A percentile compares a stretch with the other conserved stretches of the same genome.
phyloP scores from a whole-genome alignment of 805 yeast species.

The Cyberlindnera lachancei region DNA sequence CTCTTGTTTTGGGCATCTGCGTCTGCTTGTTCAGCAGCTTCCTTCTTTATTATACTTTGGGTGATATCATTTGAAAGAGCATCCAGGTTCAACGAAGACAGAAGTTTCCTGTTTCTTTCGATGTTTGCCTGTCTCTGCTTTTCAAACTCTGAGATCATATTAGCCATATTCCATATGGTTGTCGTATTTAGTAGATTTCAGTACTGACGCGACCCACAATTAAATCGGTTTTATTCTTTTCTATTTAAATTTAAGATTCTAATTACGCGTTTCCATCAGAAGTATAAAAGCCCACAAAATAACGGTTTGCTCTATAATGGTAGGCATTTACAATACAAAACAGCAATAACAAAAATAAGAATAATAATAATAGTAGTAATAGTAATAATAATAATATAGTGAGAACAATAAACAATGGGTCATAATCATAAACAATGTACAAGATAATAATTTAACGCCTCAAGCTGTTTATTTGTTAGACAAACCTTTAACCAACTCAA shows the following conservation, averaged over 20 bases:
- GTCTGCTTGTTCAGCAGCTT: conserved; percentile 21
- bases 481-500: conserved; percentile 59
- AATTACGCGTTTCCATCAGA: no score
- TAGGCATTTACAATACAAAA: no score
- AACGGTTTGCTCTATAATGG: no score
- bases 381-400: neutral
- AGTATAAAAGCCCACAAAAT: no score
- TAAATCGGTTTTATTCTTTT: no score
- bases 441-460: neutral
- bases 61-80: conserved; percentile 46
- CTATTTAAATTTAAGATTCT: no score
- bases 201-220: no score
- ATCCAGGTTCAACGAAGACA: conserved; percentile 64
- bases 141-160: conserved; percentile 54
- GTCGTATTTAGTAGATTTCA: no score
- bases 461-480: conserved; percentile 15
- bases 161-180: no score
- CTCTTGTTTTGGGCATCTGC: conserved; percentile 13
- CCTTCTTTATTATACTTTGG: conserved; percentile 35
- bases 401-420: conserved; percentile 1
- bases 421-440: conserved; percentile 4
- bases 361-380: no score
- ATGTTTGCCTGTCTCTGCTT: conserved; percentile 69
- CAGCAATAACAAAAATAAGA: no score
- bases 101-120: conserved; percentile 70